Base-by-base conservation (phyloP, 139 green algal species). In the Chlamydomonas asymmetrica region DNA sequence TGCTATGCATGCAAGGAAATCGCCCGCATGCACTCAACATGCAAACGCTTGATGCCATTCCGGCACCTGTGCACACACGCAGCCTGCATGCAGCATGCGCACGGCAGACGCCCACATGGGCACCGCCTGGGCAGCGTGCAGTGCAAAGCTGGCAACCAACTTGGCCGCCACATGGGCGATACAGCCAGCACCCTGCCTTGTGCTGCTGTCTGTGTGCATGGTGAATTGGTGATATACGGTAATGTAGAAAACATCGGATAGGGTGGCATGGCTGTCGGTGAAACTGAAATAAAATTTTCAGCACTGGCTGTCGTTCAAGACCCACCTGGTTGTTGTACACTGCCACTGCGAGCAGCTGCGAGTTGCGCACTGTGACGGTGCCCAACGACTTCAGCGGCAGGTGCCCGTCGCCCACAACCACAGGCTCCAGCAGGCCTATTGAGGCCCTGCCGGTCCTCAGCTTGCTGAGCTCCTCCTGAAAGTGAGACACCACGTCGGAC, bases 401-500 rank as follows among this genome's bases (percentile, higher is more conserved):
- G 23, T 80, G 70, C 22, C 88, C 75, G 2, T 85, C 90, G 71
- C 84, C 71, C 45, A 95, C 82, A 45, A 78, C 80, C 16, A 94
- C 48, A n/a, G 85, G 80, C 70, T 96, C 91, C 62, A 96, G 81
- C 81, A 96, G 88, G 22, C 89, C 91, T n/a, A 90, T 80, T 3
- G 89, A 86, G 22, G 91, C 91, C 20, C 90, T 79, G 35, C 91
- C 91, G 20, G 82, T 90, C 39, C 91, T 82, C 3, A 96, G 72
- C 52, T 80, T 86, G 38, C 84, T 59, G 34, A 96, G 79, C 78
- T 92, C 86, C 4, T 83, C 66, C 35, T 84, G 71, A 38, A 95
- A 60, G 70, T 91, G 80, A 9, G 79, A 73, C 29, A 95, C 34
- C 2, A 86, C 68, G 10, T 67, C 48, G 25, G 80, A 27, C 90